phyloP scores from a whole-genome alignment of 179 eudicot species.

The Heliamphora pulchella region DNA sequence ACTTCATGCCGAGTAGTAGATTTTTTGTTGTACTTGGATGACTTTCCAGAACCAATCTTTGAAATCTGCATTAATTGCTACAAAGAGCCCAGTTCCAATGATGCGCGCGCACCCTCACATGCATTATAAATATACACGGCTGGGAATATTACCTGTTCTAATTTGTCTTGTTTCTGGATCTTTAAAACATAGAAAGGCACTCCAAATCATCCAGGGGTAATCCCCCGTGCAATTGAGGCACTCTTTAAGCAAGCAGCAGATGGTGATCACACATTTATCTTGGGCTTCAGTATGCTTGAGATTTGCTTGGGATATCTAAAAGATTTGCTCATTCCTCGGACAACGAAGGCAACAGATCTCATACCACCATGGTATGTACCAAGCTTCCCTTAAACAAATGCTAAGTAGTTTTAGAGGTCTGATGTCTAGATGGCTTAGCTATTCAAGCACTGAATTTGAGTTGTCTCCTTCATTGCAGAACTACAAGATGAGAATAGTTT shows the following conservation, averaged over 20 bases:
- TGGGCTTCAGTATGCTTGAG: conserved; percentile 28
- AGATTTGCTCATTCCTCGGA: conserved; percentile 24
- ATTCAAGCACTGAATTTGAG: background rate
- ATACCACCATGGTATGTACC: conserved; percentile 21
- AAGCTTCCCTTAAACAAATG: background rate
- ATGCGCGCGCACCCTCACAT: no score
- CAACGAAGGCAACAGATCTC: conserved; percentile 8
- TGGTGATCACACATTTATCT: conserved; percentile 16
- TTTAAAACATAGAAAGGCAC: conserved; percentile 22
- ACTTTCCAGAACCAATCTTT: background rate
- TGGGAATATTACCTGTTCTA: background rate
- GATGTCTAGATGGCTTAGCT: background rate
- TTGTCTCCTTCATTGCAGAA: background rate
- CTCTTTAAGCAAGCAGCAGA: conserved; percentile 23
- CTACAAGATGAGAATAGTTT: background rate
- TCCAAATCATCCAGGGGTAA: conserved; percentile 23
- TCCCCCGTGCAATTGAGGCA: conserved; percentile 22
- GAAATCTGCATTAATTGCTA: background rate
- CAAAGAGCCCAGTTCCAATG: background rate
- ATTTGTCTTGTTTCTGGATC: background rate
- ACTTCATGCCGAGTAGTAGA: background rate
- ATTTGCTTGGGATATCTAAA: conserved; percentile 24
- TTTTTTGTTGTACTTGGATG: background rate
- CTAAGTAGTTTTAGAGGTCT: background rate
- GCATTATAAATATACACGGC: no score